These are phyloP conservation scores for Poronia punctata DNA, from an alignment of 495 filamentous ascomycete species.

Conservation along the genomic window DNA sequence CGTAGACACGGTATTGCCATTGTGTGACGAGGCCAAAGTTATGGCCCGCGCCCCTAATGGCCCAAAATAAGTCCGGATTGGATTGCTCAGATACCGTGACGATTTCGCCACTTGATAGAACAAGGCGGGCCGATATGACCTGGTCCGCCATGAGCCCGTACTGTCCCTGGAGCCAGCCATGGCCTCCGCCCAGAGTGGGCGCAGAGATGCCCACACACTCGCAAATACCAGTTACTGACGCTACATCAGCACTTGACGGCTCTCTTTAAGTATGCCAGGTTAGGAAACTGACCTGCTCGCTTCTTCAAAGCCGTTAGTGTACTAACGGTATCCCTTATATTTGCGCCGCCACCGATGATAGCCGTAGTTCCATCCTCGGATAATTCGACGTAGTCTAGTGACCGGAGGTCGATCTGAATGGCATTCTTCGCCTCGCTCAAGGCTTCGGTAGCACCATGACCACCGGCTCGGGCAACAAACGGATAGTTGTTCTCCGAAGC, in stretches of 20 bases:
- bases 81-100: slow-evolving; percentile 24
- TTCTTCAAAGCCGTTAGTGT: not conserved
- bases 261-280: not conserved
- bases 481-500: slow-evolving; percentile 4
- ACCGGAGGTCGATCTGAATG: slow-evolving; percentile 5
- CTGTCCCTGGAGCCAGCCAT: slow-evolving; percentile 41
- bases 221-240: slow-evolving; percentile 32
- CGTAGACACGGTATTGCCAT: slow-evolving; percentile 9
- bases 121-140: slow-evolving; percentile 37
- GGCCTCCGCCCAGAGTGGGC: slow-evolving; percentile 45
- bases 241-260: not conserved
- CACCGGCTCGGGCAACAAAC: slow-evolving; percentile 12
- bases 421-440: not conserved
- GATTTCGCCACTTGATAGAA: slow-evolving; percentile 38
- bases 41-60: slow-evolving; percentile 45
- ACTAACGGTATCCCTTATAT: not conserved
- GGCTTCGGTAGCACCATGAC: slow-evolving; percentile 1
- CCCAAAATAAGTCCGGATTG: slow-evolving; percentile 43
- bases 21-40: slow-evolving; percentile 48
- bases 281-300: not conserved
- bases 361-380: not conserved
- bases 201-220: slow-evolving; percentile 41
- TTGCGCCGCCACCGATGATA: not conserved
- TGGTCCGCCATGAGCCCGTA: slow-evolving; percentile 46
- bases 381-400: not conserved